Base-by-base conservation (phyloP, 1,139 yeast genomes). In the Sugiyamaella castrensis region DNA sequence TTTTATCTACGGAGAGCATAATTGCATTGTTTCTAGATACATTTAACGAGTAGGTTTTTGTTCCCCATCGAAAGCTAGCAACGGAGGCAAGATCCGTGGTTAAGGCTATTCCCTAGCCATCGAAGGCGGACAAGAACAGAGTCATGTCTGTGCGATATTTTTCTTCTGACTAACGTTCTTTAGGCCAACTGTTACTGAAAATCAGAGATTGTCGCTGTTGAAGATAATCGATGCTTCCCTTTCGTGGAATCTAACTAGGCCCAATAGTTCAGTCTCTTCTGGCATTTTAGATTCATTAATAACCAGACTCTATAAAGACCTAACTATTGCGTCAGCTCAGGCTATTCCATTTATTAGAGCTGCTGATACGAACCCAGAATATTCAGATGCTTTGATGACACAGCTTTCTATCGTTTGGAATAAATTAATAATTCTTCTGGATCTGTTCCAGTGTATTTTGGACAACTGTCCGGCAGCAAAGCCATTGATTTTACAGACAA, bases 171-270 rank as follows among this genome's bases (percentile, higher is more conserved):
- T 37, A 24, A 42, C 46, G 12, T 19, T 19, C 24, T 12, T 10
- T 26, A 36, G 40, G 13, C 44, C 44, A 9, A 26, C 37, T 5
- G 41, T 37, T 32, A 41, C 43, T 4, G 44, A 55, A 6, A 43
- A 45, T 26, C 57, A 54, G 33, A 41, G 50, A 15, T 47, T 58
- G 12, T 55, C 64, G 8, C 33, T 60, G 27, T 46, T 60, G 19
- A 60, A 59, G 40, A 41, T 58, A 16, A 19, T 58, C 16, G 64
- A 60, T 42, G 61, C 61, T 3, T 58, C 59, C 8, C 19, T 53
- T 28, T 40, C 48, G 40, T 37, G 36, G 11, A 19, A 36, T 15
- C 29, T 42, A 29, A 30, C 16, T 15, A 42, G 31, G 13, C 15
- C 9, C 9, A 35, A 7, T 19, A 19, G 24, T 5, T 19, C 24